Evolutionary conservation across 2,329 filamentous ascomycete genomes (phyloP).

Genomic region (Calycina marina): DNA sequence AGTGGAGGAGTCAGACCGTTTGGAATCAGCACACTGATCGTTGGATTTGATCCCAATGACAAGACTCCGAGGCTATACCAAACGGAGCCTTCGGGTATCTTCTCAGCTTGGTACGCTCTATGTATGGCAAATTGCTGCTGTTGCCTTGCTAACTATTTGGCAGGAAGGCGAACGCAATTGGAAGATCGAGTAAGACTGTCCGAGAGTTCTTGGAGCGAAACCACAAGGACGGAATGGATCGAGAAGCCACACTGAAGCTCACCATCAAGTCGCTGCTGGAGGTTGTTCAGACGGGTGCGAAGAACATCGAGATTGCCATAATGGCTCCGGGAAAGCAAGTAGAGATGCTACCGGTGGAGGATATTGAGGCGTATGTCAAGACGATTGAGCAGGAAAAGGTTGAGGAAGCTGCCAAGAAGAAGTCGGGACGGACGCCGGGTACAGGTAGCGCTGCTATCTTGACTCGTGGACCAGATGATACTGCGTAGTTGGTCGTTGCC

Average conservation of each 20-base stretch:
- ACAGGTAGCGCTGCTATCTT: conserved; percentile 59
- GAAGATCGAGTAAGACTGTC: conserved; percentile 95
- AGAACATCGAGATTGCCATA: conserved; percentile 99
- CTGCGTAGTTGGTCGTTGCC: conserved; percentile 7
- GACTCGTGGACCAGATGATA: conserved; percentile 40
- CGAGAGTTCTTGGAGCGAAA: conserved; percentile 97
- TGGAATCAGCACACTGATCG: conserved; percentile 92
- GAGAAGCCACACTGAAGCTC: conserved; percentile 87
- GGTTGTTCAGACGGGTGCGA: conserved; percentile 95
- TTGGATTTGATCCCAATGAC: conserved; percentile 94
- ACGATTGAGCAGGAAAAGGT: conserved; percentile 99
- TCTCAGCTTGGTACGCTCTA: conserved; percentile 76
- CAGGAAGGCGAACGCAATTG: conserved; percentile 99
- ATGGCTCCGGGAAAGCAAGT: conserved; percentile 87
- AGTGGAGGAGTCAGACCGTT: conserved; percentile 98
- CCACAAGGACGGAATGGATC: conserved; percentile 96
- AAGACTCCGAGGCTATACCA: conserved; percentile 83
- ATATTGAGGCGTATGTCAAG: conserved; percentile 96
- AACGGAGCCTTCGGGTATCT: conserved; percentile 98
- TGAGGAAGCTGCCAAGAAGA: conserved; percentile 95
- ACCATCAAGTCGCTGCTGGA: conserved; percentile 97
- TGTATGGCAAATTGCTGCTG: conserved; percentile 21
- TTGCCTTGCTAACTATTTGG: conserved; percentile 8
- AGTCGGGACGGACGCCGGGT: conserved; percentile 62
- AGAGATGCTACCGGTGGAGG: conserved; percentile 87